A percentile compares a stretch with the other conserved stretches of the same genome.
Conservation (phyloP, 2,329 filamentous ascomycete genomes). For the Ophiostoma angusticollis region DNA sequence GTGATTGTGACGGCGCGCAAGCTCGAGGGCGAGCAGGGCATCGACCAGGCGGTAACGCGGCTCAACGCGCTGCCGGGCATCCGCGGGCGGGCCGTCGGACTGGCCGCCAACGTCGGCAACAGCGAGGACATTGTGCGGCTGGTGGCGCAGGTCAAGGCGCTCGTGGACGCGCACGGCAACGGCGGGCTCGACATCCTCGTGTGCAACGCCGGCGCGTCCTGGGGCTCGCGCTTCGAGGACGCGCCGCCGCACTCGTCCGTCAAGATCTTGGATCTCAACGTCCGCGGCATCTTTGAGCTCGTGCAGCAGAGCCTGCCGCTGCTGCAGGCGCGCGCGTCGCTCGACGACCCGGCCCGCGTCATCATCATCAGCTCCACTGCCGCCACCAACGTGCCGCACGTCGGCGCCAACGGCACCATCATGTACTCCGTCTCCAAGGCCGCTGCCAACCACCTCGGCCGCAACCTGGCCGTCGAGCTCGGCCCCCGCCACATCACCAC, state of each 20-base stretch:
- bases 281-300: conserved; percentile 57
- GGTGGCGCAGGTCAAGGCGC: conserved; percentile 40
- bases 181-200: conserved; percentile 58
- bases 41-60: conserved; percentile 48
- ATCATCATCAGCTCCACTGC: conserved; percentile 56
- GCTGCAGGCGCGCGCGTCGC: conserved; percentile 18
- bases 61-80: conserved; percentile 51
- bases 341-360: conserved; percentile 45
- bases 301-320: conserved; percentile 38
- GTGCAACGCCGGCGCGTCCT: conserved; percentile 57
- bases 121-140: conserved; percentile 48
- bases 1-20: conserved; percentile 65
- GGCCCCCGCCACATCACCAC: conserved; percentile 51
- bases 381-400: conserved; percentile 46
- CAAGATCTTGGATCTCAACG: conserved; percentile 58
- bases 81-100: conserved; percentile 44
- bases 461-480: conserved; percentile 56
- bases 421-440: conserved; percentile 59
- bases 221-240: conserved; percentile 54
- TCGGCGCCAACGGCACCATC: conserved; percentile 49
- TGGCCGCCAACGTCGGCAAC: conserved; percentile 54
- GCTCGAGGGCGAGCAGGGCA: conserved; percentile 47
- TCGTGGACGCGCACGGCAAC: conserved; percentile 40
- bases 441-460: conserved; percentile 43
- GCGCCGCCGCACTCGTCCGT: conserved; percentile 46